Percentiles rank a stretch among this genome's conserved stretches.
These are phyloP conservation scores for Phytophthora sp. DNA, from an alignment of 352 stramenopile species.

Conservation along the genomic window DNA sequence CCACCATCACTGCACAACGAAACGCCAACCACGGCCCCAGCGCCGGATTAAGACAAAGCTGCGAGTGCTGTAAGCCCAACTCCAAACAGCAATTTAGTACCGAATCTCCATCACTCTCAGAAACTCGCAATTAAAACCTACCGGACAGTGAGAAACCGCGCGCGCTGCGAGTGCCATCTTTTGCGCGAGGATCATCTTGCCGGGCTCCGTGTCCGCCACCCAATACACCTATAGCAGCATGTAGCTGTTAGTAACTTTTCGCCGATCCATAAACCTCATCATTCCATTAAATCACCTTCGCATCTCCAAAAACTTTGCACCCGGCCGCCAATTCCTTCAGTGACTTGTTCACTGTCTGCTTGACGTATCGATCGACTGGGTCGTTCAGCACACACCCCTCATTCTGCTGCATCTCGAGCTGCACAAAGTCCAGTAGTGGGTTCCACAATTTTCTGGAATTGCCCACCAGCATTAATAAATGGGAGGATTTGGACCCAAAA, in stretches of 20 bases:
- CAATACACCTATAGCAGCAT: slow-evolving; percentile 61
- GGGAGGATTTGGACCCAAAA: slow-evolving; percentile 30
- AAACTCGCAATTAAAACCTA: slow-evolving; percentile 13
- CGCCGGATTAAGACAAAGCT: slow-evolving; percentile 69
- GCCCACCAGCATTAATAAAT: slow-evolving; percentile 72
- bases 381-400: slow-evolving; percentile 43
- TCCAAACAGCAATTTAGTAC: slow-evolving; percentile 2
- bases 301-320: slow-evolving; percentile 20
- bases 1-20: slow-evolving; percentile 64
- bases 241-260: background rate
- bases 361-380: slow-evolving; percentile 65
- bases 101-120: background rate
- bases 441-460: slow-evolving; percentile 68
- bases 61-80: slow-evolving; percentile 52
- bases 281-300: slow-evolving; percentile 26
- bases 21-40: slow-evolving; percentile 76
- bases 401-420: slow-evolving; percentile 37
- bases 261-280: background rate
- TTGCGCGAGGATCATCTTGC: slow-evolving; percentile 80
- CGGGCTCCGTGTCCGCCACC: slow-evolving; percentile 63
- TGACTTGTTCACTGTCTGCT: slow-evolving; percentile 43
- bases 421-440: slow-evolving; percentile 53
- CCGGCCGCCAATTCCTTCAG: slow-evolving; percentile 31
- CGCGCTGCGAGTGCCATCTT: slow-evolving; percentile 65
- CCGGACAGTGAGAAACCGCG: slow-evolving; percentile 53